Conservation (phyloP, 2,329 filamentous ascomycete genomes). For the Hypoxylon sp. region DNA sequence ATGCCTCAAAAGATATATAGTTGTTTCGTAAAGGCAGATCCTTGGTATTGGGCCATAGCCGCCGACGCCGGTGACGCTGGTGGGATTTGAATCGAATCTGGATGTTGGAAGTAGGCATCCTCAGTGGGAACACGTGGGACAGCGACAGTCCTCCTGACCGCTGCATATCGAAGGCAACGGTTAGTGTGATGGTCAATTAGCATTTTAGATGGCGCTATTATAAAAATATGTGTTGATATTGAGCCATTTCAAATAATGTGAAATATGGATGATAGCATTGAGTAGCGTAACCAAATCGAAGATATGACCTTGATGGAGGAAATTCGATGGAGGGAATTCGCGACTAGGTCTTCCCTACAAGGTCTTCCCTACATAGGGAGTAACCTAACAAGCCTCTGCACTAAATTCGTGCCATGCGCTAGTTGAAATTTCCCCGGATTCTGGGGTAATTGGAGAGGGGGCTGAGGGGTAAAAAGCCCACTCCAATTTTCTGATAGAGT, state of each 20-base stretch:
- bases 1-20: slow-evolving; percentile 54
- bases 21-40: slow-evolving; percentile 37
- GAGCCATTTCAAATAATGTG: slow-evolving; percentile 17
- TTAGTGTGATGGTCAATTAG: slow-evolving; percentile 19
- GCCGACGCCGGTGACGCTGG: not conserved
- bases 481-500: not conserved
- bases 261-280: not conserved
- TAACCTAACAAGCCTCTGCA: not conserved
- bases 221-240: not conserved
- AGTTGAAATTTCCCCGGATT: slow-evolving; percentile 36
- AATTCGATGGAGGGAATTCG: not conserved
- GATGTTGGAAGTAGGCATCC: slow-evolving; percentile 24
- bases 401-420: slow-evolving; percentile 1
- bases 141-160: slow-evolving; percentile 36
- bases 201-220: slow-evolving; percentile 25
- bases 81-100: slow-evolving; percentile 26
- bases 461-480: not conserved
- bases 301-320: not conserved
- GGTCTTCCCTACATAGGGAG: slow-evolving; percentile 20
- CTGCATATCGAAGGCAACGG: slow-evolving; percentile 43
- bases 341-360: slow-evolving; percentile 12
- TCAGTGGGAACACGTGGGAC: slow-evolving; percentile 30
- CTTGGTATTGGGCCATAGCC: slow-evolving; percentile 11
- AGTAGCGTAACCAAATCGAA: slow-evolving; percentile 4
- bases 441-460: slow-evolving; percentile 34